These are phyloP conservation scores for Scleroderma bovista DNA, from an alignment of 768 basidiomycete genomes.

Conservation along the genomic window DNA sequence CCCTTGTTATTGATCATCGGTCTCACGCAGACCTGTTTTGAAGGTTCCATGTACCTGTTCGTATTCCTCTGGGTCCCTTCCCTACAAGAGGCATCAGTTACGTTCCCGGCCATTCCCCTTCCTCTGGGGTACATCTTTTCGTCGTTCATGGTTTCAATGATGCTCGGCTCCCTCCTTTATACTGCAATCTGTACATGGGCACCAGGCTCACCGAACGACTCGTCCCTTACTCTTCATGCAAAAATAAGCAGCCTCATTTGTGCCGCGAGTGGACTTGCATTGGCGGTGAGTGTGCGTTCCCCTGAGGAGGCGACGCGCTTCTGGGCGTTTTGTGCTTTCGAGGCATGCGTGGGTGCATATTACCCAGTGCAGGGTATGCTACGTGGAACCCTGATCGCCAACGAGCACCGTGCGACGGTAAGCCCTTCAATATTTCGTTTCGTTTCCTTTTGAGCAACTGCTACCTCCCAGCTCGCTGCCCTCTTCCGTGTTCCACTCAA, in stretches of 20 bases:
- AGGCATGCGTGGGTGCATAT: slow-evolving; percentile 75
- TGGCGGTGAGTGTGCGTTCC: slow-evolving; percentile 45
- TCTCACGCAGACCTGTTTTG: slow-evolving; percentile 74
- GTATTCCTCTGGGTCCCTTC: slow-evolving; percentile 81
- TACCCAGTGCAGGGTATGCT: slow-evolving; percentile 77
- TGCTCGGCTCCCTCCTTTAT: slow-evolving; percentile 71
- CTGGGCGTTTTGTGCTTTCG: slow-evolving; percentile 70
- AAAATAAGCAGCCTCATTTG: slow-evolving; percentile 63
- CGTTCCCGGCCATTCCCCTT: slow-evolving; percentile 34
- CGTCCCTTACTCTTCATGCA: slow-evolving; percentile 54
- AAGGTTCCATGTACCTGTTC: slow-evolving; percentile 82
- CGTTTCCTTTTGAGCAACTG: neutral
- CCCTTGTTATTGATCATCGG: slow-evolving; percentile 58
- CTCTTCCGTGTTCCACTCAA: slow-evolving; percentile 74
- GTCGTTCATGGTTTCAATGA: slow-evolving; percentile 77
- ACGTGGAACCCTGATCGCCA: slow-evolving; percentile 56
- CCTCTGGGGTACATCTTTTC: slow-evolving; percentile 80
- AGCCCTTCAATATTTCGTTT: slow-evolving; percentile 12
- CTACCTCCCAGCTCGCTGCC: slow-evolving; percentile 49
- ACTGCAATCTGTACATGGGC: slow-evolving; percentile 40
- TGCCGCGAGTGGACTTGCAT: slow-evolving; percentile 49
- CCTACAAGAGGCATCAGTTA: slow-evolving; percentile 54
- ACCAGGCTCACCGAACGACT: slow-evolving; percentile 24
- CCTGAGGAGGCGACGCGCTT: slow-evolving; percentile 48
- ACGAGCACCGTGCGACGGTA: slow-evolving; percentile 73